These are phyloP conservation scores for Inga oerstediana DNA, from an alignment of 306 rosid genomes.

Conservation along the genomic window DNA sequence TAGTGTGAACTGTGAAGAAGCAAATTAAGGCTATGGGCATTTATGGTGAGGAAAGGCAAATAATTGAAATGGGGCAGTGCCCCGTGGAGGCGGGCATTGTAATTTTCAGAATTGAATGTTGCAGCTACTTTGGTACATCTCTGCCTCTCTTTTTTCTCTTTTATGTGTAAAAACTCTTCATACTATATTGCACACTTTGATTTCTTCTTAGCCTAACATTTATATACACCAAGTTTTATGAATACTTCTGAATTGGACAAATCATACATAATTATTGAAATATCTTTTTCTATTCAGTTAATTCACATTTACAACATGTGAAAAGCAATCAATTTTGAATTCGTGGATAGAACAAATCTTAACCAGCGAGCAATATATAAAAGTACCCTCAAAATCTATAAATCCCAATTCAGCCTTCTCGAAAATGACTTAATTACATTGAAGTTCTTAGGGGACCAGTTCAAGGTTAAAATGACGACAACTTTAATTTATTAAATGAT, in stretches of 20 bases:
- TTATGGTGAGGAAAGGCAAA: neutral
- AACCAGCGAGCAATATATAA: too few species aligned
- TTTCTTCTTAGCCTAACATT: neutral
- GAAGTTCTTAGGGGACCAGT: too few species aligned
- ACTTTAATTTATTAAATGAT: too few species aligned
- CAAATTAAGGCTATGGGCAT: neutral
- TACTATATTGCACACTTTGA: neutral
- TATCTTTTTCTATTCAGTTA: neutral
- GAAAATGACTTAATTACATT: too few species aligned
- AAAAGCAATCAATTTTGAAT: too few species aligned
- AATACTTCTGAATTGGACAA: neutral
- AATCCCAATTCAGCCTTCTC: too few species aligned
- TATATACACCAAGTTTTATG: neutral
- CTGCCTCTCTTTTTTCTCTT: conserved; percentile 8
- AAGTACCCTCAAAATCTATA: too few species aligned
- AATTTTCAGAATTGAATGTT: conserved; percentile 40
- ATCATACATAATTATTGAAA: neutral
- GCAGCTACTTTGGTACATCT: conserved; percentile 25
- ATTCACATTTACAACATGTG: too few species aligned
- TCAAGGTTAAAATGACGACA: too few species aligned
- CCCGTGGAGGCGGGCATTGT: conserved; percentile 28
- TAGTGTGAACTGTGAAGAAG: neutral
- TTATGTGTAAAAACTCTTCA: neutral
- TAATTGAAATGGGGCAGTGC: conserved; percentile 8
- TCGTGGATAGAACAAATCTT: too few species aligned